Percentiles rank a stretch among this genome's conserved stretches.
These are phyloP conservation scores for Cadophora malorum DNA, from an alignment of 2,329 filamentous ascomycete genomes.

Conservation along the genomic window DNA sequence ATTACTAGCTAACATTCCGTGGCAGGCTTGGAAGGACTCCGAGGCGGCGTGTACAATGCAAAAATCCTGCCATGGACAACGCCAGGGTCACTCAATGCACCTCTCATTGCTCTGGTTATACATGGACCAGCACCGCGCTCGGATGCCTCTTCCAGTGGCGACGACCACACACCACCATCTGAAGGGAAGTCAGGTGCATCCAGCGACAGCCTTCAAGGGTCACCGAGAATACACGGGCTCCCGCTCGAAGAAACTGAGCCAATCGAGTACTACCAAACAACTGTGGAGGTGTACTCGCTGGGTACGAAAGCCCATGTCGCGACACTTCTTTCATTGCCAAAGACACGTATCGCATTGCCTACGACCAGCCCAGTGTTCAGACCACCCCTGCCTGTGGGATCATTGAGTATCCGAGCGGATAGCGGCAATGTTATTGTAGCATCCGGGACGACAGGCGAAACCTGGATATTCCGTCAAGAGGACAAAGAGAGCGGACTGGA, in stretches of 20 bases:
- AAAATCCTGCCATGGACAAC: slow-evolving; percentile 79
- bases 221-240: slow-evolving; percentile 49
- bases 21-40: slow-evolving; percentile 68
- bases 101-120: slow-evolving; percentile 79
- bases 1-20: neutral
- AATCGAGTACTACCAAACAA: slow-evolving; percentile 78
- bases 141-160: slow-evolving; percentile 35
- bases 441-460: slow-evolving; percentile 85
- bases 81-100: slow-evolving; percentile 61
- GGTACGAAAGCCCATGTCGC: slow-evolving; percentile 74
- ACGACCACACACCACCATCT: slow-evolving; percentile 31
- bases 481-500: slow-evolving; percentile 48
- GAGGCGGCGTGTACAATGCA: slow-evolving; percentile 80
- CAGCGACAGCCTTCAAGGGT: slow-evolving; percentile 36
- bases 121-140: slow-evolving; percentile 72
- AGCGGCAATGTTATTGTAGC: slow-evolving; percentile 74
- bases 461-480: slow-evolving; percentile 74
- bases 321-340: slow-evolving; percentile 74
- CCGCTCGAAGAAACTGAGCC: slow-evolving; percentile 45
- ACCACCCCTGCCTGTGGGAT: slow-evolving; percentile 73
- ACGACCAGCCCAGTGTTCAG: slow-evolving; percentile 68
- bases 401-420: slow-evolving; percentile 76
- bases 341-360: slow-evolving; percentile 63
- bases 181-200: slow-evolving; percentile 33
- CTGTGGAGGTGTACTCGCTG: slow-evolving; percentile 87